A percentile compares a stretch with the other conserved stretches of the same genome.
Evolutionary conservation across 148 eudicot species (phyloP).

Genomic region (Gaultheria prostrata): DNA sequence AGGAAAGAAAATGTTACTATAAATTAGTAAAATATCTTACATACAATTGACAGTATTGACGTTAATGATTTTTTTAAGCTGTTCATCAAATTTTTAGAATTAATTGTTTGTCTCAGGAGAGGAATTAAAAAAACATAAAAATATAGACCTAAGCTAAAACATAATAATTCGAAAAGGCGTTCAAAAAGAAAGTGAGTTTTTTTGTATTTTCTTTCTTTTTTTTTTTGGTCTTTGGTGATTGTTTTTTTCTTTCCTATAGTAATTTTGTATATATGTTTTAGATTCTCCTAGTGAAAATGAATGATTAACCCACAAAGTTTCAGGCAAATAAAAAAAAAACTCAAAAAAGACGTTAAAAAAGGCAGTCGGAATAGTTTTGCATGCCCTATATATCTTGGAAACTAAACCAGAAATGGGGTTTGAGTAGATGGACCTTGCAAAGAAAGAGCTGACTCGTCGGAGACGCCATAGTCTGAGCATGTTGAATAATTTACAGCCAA

Average conservation of each 20-base stretch:
- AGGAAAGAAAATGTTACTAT: neutral
- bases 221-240: neutral
- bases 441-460: conserved; percentile 81
- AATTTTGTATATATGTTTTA: too few relatives aligned
- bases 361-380: too few relatives aligned
- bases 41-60: neutral
- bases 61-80: neutral
- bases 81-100: too few relatives aligned
- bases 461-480: conserved; percentile 95
- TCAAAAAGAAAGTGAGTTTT: neutral
- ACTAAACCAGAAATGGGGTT: too few relatives aligned
- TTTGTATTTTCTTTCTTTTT: neutral
- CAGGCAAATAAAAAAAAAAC: too few relatives aligned
- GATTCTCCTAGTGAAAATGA: too few relatives aligned
- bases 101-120: too few relatives aligned
- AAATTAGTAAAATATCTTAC: neutral
- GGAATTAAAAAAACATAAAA: neutral
- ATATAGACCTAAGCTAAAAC: neutral
- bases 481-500: conserved; percentile 67
- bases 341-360: too few relatives aligned
- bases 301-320: too few relatives aligned
- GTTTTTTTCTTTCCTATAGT: neutral
- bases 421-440: conserved; percentile 59
- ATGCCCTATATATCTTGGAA: too few relatives aligned
- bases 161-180: neutral